Base-by-base conservation (phyloP, 345 rosid genomes). In the Populus deltoides region DNA sequence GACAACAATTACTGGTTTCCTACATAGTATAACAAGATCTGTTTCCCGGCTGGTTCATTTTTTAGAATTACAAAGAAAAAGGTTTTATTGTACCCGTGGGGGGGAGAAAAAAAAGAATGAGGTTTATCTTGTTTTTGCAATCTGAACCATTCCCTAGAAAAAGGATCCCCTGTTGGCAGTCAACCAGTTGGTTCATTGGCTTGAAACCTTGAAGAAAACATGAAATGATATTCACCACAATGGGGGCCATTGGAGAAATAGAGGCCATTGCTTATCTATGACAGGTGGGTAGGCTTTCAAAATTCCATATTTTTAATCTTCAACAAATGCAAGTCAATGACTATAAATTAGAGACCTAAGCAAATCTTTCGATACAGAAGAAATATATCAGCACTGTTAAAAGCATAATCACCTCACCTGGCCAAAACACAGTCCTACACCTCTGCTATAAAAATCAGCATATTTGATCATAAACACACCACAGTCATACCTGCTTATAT, bases 381-480 rank as follows among this genome's bases (percentile, higher is more conserved):
- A 39, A 12, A 71, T 3, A 33, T 17, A 25, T 3, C 72, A 61
- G 47, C 29, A 68, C 18, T 22, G 27, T 31, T 15, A 38, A n/a
- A 73, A 18, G 7, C 16, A 31, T n/a, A 49, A 16, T 18, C 45
- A 39, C 69, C 80, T 79, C 82, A 92, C 99, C 98, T 97, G 99
- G 86, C 82, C 77, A 80, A 97, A 97, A 86, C 92, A 92, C 73
- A 97, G 94, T 59, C 85, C 89, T 45, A 92, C 67, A 10, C 92
- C 98, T 88, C 99, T 88, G 88, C 98, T 92, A 82, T 88, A 92
- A 69, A 92, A 97, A 80, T 97, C 99, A 0, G 90, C 89, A 83
- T 97, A 97, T 77, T 97, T 97, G 65, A 97, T 88, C 99, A 97
- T 97, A 86, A 97, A 97, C 89, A 94, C 85, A 47, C 99, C 99